Percentiles rank a stretch among this genome's conserved stretches.
Evolutionary conservation across 164 flowering plant species (phyloP).

Genomic region (Vitis vinifera): DNA sequence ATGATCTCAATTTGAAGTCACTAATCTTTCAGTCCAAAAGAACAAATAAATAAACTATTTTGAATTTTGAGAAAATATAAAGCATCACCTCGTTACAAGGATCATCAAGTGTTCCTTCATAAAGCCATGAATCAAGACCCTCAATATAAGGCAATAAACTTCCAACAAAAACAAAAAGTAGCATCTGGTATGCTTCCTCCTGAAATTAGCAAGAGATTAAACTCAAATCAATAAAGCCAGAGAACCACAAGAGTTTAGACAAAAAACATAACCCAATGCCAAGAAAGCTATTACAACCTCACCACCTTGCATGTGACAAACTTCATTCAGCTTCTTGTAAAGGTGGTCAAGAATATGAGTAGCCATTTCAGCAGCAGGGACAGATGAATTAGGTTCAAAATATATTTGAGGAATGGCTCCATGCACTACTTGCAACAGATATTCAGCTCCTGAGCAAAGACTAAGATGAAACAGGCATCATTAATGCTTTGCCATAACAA

Average conservation of each 20-base stretch:
- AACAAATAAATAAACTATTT: background rate
- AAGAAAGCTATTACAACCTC: constrained; percentile 58
- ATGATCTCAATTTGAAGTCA: no score
- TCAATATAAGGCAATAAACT: constrained; percentile 81
- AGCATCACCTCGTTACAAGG: constrained; percentile 82
- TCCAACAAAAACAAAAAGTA: constrained; percentile 68
- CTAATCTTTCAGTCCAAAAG: background rate
- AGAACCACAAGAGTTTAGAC: constrained; percentile 1
- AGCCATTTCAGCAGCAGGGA: constrained; percentile 72
- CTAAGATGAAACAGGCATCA: constrained; percentile 38
- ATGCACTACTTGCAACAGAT: constrained; percentile 64
- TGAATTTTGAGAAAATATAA: background rate
- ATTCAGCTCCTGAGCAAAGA: constrained; percentile 88
- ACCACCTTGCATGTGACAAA: constrained; percentile 89
- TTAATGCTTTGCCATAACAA: constrained; percentile 5
- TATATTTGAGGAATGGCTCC: constrained; percentile 65
- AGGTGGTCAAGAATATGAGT: constrained; percentile 78
- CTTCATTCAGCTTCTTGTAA: constrained; percentile 75
- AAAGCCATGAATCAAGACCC: constrained; percentile 94
- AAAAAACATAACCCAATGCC: background rate
- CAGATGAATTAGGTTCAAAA: constrained; percentile 40
- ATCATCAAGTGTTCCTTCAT: constrained; percentile 92
- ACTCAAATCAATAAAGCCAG: constrained; percentile 7
- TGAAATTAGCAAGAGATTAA: constrained; percentile 34
- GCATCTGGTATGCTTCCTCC: constrained; percentile 84